Evolutionary conservation across 768 basidiomycete species (phyloP), one percentile per base, ranked within the genome.

Genomic region (Leccinellum luteum): DNA sequence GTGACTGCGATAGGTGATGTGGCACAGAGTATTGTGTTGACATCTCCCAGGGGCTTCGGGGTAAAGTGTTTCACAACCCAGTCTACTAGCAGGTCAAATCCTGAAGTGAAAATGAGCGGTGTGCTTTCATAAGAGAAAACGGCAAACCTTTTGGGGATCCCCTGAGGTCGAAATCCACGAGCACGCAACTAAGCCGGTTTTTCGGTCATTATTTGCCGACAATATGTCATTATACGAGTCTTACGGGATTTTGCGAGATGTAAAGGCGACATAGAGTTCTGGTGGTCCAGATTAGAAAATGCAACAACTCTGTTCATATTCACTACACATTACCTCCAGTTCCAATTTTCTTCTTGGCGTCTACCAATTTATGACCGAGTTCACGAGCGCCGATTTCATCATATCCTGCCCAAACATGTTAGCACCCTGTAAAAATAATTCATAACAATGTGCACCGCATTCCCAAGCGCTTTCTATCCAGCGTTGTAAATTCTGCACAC

Each of bases 381-480:
- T 92, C 73, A 51, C 73, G 55, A 14, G 82, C 82, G 3, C 94
- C 94, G 57, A 87, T 80, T 21, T 67, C 66, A 67, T 97, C 94
- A 64, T 84, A 94, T 0, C 92, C 94, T 79, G 52, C 9, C 27
- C 23, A 48, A 44, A 38, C 1, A 3, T 28, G 30, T 64, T 15
- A 59, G 28, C 34, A 48, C 25, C 38, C 23, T 50, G 23, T 48
- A 31, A 0, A 35, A 23, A 27, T 14, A 28, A 13, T 7, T 35
- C 12, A 21, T 10, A n/a, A 7, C 9, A 41, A 43, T 10, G 48
- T 27, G 14, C 28, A 86, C 91, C 90, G 34, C 75, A 75, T 35
- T 75, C 72, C 94, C 94, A 97, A 3, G 93, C 93, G 55, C 79
- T 76, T 69, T 96, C 89, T 47, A 97, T 85, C 85, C 87, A 87